Evolutionary conservation across 2,329 filamentous ascomycete species (phyloP).

Genomic region (Colletotrichum kahawae): DNA sequence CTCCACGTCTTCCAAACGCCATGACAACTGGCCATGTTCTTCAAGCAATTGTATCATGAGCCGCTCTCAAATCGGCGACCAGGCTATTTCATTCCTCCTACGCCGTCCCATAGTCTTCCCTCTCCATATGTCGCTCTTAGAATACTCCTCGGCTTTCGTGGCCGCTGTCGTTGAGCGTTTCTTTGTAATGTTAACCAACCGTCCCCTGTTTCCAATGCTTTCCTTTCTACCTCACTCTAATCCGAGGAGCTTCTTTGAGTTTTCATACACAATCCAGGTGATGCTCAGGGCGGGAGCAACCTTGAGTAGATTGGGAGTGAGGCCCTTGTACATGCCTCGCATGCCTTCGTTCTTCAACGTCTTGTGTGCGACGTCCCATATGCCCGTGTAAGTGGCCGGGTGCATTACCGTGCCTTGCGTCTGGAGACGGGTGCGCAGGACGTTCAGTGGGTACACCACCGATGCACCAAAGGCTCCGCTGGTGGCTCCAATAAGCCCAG

Average conservation of each 20-base stretch:
- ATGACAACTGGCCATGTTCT: conserved; percentile 1
- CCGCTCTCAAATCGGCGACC: not conserved
- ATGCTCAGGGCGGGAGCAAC: conserved; percentile 96
- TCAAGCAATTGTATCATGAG: not conserved
- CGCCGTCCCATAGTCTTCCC: not conserved
- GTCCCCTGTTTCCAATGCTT: not conserved
- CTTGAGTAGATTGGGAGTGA: conserved; percentile 95
- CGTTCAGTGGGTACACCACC: conserved; percentile 94
- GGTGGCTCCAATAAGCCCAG: conserved; percentile 87
- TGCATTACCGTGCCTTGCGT: conserved; percentile 95
- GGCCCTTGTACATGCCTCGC: conserved; percentile 88
- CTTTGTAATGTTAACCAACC: not conserved
- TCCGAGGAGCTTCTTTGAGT: conserved; percentile 75
- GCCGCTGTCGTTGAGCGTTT: not conserved
- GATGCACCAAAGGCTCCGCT: conserved; percentile 91
- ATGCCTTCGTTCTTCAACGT: conserved; percentile 85
- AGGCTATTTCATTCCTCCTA: not conserved
- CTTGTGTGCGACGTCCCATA: conserved; percentile 84
- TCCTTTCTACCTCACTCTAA: conserved; percentile 43
- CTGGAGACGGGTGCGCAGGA: conserved; percentile 89
- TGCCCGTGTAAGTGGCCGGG: conserved; percentile 86
- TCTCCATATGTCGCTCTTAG: not conserved
- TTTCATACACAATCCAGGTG: conserved; percentile 92
- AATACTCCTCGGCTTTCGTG: not conserved
- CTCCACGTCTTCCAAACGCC: conserved; percentile 16